A percentile compares a stretch with the other conserved stretches of the same genome.
These are phyloP conservation scores for Suhomyces panamericanus DNA, from an alignment of 1,139 yeast genomes.

Conservation along the genomic window DNA sequence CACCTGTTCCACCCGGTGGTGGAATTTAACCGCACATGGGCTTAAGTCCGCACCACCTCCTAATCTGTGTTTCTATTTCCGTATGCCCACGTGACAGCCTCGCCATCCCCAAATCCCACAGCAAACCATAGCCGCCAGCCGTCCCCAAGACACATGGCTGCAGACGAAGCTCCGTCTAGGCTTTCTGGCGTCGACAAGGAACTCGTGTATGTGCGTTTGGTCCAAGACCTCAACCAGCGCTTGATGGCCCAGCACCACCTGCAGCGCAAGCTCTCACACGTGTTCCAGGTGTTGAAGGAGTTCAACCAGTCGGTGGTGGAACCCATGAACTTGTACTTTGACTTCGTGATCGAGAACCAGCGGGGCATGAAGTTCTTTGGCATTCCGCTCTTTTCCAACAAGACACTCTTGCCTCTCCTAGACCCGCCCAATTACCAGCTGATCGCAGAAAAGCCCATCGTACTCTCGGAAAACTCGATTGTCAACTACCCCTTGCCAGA, in stretches of 20 bases:
- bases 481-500: constrained; percentile 62
- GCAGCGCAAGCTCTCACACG: constrained; percentile 12
- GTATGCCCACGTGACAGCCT: background rate
- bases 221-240: constrained; percentile 12
- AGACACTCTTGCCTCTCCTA: constrained; percentile 54
- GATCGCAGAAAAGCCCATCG: constrained; percentile 29
- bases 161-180: background rate
- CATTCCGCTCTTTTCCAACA: constrained; percentile 56
- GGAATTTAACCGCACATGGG: background rate
- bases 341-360: constrained; percentile 63
- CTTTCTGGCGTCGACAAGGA: constrained; percentile 1
- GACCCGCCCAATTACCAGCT: constrained; percentile 58
- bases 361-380: constrained; percentile 70
- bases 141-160: background rate
- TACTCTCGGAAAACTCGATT: constrained; percentile 32
- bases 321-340: constrained; percentile 25
- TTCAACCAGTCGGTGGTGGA: constrained; percentile 14
- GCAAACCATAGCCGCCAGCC: background rate
- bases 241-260: constrained; percentile 8
- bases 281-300: constrained; percentile 9
- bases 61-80: background rate
- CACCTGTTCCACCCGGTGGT: background rate
- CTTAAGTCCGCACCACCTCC: background rate
- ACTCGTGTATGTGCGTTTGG: constrained; percentile 13
- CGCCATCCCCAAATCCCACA: background rate